Percentiles rank a stretch among this genome's conserved stretches.
Evolutionary conservation across 352 stramenopile species (phyloP).

Genomic region (Saprolegnia parasitica): DNA sequence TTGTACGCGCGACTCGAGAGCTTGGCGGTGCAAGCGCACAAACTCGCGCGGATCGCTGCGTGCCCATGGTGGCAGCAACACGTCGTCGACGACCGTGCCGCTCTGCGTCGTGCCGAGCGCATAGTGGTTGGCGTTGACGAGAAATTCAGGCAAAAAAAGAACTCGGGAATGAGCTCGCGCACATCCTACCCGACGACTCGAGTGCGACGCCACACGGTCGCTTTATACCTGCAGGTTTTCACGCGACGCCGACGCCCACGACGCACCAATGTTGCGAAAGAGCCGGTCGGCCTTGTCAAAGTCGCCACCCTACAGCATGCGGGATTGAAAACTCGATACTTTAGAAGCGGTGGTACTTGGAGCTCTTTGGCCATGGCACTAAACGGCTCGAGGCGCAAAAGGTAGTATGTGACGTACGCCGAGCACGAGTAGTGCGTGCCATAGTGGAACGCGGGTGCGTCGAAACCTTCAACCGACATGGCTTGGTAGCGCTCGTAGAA

Average conservation of each 20-base stretch:
- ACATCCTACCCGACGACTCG: conserved; percentile 74
- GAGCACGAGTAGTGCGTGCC: conserved; percentile 96
- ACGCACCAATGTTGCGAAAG: conserved; percentile 93
- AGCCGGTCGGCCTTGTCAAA: conserved; percentile 96
- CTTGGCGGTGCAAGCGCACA: conserved; percentile 29
- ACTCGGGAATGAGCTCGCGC: conserved; percentile 74
- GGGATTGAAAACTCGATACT: background rate
- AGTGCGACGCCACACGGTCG: conserved; percentile 72
- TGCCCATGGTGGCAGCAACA: conserved; percentile 27
- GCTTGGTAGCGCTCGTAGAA: conserved; percentile 83
- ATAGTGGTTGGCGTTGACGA: conserved; percentile 71
- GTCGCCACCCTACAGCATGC: conserved; percentile 38
- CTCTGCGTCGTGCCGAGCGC: conserved; percentile 65
- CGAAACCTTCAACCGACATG: conserved; percentile 55
- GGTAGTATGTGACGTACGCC: conserved; percentile 95
- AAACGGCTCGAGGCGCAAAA: conserved; percentile 91
- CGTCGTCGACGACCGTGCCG: conserved; percentile 22
- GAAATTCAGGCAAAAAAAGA: conserved; percentile 77
- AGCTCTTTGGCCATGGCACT: conserved; percentile 59
- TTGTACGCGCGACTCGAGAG: conserved; percentile 53
- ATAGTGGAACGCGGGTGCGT: conserved; percentile 93
- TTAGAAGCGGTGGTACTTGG: conserved; percentile 34
- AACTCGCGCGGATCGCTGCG: conserved; percentile 27
- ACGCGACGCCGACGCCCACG: conserved; percentile 90
- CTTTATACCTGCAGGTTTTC: conserved; percentile 85